Evolutionary conservation across 2,329 filamentous ascomycete species (phyloP).

Genomic region (Diplodia intermedia): DNA sequence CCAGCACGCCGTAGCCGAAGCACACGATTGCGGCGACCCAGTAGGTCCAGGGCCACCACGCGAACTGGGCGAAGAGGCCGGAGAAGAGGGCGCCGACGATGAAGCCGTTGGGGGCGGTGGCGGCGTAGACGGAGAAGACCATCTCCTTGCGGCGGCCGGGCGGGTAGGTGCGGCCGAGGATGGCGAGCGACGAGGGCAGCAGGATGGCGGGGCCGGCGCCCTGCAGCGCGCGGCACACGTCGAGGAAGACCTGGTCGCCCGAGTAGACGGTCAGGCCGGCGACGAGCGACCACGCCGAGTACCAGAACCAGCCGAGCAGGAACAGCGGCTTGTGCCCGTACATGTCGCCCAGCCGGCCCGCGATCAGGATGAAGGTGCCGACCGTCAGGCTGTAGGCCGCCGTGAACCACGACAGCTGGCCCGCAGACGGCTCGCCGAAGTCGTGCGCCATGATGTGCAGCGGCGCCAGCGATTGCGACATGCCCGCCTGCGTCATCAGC

Average conservation of each 20-base stretch:
- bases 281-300: slow-evolving; percentile 56
- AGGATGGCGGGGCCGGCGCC: slow-evolving; percentile 68
- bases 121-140: slow-evolving; percentile 62
- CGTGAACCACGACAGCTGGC: slow-evolving; percentile 57
- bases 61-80: slow-evolving; percentile 50
- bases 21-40: slow-evolving; percentile 54
- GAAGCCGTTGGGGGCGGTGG: slow-evolving; percentile 55
- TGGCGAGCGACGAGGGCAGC: slow-evolving; percentile 69
- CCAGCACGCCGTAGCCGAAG: slow-evolving; percentile 47
- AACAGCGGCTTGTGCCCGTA: slow-evolving; percentile 60
- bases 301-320: slow-evolving; percentile 58
- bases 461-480: slow-evolving; percentile 49
- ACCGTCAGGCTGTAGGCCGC: slow-evolving; percentile 58
- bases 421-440: slow-evolving; percentile 49
- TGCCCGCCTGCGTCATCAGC: slow-evolving; percentile 54
- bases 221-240: slow-evolving; percentile 44
- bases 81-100: slow-evolving; percentile 53
- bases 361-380: slow-evolving; percentile 59
- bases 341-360: slow-evolving; percentile 58
- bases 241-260: slow-evolving; percentile 47
- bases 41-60: slow-evolving; percentile 63
- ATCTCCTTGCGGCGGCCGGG: slow-evolving; percentile 66
- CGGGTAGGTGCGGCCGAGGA: slow-evolving; percentile 65
- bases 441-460: slow-evolving; percentile 53
- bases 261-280: slow-evolving; percentile 54